Conservation (phyloP, 1,284 basidiomycete genomes). For the Puccinia hordei region DNA sequence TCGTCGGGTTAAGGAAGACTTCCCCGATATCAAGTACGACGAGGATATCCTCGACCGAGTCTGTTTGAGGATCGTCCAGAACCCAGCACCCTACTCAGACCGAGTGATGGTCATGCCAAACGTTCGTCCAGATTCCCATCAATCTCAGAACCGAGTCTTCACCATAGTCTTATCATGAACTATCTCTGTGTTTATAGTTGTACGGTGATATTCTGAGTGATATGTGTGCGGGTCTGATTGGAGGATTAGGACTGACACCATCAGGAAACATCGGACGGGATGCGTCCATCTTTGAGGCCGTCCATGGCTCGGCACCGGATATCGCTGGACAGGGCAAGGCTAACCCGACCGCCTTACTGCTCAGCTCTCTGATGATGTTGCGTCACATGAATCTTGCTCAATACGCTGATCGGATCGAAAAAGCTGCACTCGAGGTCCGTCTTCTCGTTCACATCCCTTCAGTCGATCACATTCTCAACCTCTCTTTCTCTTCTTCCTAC, state of each 20-base stretch:
- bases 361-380: conserved; percentile 96
- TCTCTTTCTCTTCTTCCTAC: conserved; percentile 34
- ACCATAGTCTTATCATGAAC: too few relatives aligned
- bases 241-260: conserved; percentile 94
- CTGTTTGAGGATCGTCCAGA: conserved; percentile 90
- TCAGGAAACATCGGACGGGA: conserved; percentile 98
- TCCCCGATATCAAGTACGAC: conserved; percentile 88
- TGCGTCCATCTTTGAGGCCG: conserved; percentile 99
- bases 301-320: conserved; percentile 79
- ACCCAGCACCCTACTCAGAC: conserved; percentile 90
- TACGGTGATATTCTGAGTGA: conserved; percentile 90
- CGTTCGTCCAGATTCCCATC: conserved; percentile 62
- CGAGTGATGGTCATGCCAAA: conserved; percentile 99
- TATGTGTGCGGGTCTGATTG: conserved; percentile 98
- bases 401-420: conserved; percentile 86
- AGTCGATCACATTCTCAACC: conserved; percentile 57
- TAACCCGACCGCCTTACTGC: conserved; percentile 93
- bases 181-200: conserved; percentile 43
- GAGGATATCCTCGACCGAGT: conserved; percentile 97
- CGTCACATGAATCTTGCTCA: conserved; percentile 83
- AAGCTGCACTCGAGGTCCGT: conserved; percentile 77
- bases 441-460: conserved; percentile 57
- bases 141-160: background rate
- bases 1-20: conserved; percentile 93
- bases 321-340: conserved; percentile 76